A percentile compares a stretch with the other conserved stretches of the same genome.
Evolutionary conservation across 2,329 filamentous ascomycete genomes (phyloP).

Genomic region (Aureobasidium sp.): DNA sequence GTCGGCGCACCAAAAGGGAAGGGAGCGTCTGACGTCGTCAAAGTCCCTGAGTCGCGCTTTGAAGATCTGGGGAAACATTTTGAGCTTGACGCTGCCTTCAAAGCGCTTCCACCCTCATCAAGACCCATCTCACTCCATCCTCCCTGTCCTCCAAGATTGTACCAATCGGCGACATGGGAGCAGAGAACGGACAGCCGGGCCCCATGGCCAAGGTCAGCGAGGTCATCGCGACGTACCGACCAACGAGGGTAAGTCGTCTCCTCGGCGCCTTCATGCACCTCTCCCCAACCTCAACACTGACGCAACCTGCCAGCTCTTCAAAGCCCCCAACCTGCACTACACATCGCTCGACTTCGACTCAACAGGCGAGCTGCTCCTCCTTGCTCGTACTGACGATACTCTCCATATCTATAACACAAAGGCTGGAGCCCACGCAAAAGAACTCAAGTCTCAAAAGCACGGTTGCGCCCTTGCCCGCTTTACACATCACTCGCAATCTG

Average conservation of each 20-base stretch:
- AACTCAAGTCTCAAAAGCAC: conserved; percentile 90
- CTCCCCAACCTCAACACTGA: conserved; percentile 9
- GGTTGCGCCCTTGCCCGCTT: conserved; percentile 91
- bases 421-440: conserved; percentile 82
- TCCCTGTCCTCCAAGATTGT: background rate
- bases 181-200: conserved; percentile 17
- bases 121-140: background rate
- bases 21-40: background rate
- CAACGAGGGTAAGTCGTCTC: conserved; percentile 57
- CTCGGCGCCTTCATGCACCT: background rate
- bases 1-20: background rate
- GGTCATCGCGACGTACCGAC: conserved; percentile 67
- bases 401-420: conserved; percentile 93
- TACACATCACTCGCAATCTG: conserved; percentile 81
- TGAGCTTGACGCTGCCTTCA: background rate
- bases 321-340: conserved; percentile 42
- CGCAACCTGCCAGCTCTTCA: conserved; percentile 32
- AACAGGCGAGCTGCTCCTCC: conserved; percentile 83
- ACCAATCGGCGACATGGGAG: background rate
- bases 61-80: conserved; percentile 6
- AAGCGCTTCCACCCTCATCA: background rate
- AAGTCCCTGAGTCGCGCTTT: background rate
- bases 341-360: conserved; percentile 96
- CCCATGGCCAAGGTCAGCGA: conserved; percentile 57
- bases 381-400: conserved; percentile 86